phyloP scores from a whole-genome alignment of 495 filamentous ascomycete genomes.

The Arthonia radiata region DNA sequence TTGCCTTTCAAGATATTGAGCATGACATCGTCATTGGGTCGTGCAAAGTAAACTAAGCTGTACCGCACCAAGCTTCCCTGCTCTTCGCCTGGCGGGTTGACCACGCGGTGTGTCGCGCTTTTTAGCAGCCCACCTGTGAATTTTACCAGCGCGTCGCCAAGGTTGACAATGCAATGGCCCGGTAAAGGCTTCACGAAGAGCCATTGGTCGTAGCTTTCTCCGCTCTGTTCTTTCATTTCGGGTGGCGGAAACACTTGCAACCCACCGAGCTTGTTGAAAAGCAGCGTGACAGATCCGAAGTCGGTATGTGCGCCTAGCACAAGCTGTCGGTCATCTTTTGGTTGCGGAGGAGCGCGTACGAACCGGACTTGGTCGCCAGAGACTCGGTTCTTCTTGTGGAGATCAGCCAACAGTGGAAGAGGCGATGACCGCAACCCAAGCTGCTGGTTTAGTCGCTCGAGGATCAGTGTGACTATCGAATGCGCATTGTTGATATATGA shows the following conservation, averaged over 20 bases:
- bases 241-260: conserved; percentile 27
- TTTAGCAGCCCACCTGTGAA: conserved; percentile 36
- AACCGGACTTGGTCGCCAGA: conserved; percentile 38
- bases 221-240: conserved; percentile 1
- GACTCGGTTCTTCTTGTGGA: conserved; percentile 22
- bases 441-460: conserved; percentile 23
- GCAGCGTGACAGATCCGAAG: conserved; percentile 28
- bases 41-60: conserved; percentile 36
- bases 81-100: conserved; percentile 26
- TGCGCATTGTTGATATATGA: conserved; percentile 26
- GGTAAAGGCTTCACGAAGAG: conserved; percentile 30
- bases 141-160: conserved; percentile 39
- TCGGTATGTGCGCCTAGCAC: conserved; percentile 27
- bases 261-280: conserved; percentile 36
- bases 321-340: conserved; percentile 15
- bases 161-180: conserved; percentile 34
- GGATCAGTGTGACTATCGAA: conserved; percentile 20
- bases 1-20: conserved; percentile 23
- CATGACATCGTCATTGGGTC: conserved; percentile 30
- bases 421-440: conserved; percentile 23
- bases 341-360: conserved; percentile 22
- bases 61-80: conserved; percentile 26
- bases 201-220: conserved; percentile 24
- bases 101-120: conserved; percentile 37
- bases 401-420: conserved; percentile 17